Percentiles rank a stretch among this genome's conserved stretches.
Evolutionary conservation across 345 rosid species (phyloP).

Genomic region (Hibiscus tridactylites): DNA sequence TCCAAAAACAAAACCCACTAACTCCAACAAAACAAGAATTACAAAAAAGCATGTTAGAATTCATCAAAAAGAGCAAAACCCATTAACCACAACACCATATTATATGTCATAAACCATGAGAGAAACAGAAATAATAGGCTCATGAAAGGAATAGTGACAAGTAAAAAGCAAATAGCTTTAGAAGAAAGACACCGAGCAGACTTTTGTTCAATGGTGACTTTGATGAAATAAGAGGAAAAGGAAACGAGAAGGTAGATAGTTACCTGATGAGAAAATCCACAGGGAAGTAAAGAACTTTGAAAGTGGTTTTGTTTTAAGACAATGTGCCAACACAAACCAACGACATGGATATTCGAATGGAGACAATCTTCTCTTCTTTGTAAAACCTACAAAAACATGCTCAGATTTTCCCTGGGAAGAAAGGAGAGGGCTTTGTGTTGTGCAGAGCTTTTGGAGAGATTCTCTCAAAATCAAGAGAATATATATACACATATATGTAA

Average conservation of each 20-base stretch:
- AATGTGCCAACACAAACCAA: slow-evolving; percentile 19
- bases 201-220: neutral
- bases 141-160: slow-evolving; percentile 17
- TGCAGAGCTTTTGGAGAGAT: neutral
- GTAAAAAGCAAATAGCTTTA: slow-evolving; percentile 20
- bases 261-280: slow-evolving; percentile 11
- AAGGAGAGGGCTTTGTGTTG: neutral
- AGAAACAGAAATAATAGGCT: slow-evolving; percentile 16
- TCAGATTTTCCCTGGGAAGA: neutral
- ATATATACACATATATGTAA: neutral
- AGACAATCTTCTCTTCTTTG: neutral
- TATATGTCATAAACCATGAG: neutral
- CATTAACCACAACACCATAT: slow-evolving; percentile 14
- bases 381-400: neutral
- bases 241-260: neutral
- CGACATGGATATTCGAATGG: neutral
- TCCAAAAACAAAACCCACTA: slow-evolving; percentile 20
- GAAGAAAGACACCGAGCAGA: neutral
- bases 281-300: neutral
- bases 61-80: slow-evolving; percentile 21
- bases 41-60: slow-evolving; percentile 14
- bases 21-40: slow-evolving; percentile 17
- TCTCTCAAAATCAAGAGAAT: neutral
- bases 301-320: slow-evolving; percentile 12
- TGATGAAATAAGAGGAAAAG: neutral